Evolutionary conservation across 176 grass and related monocot genomes (phyloP).

Genomic region (Cenchrus americanus): DNA sequence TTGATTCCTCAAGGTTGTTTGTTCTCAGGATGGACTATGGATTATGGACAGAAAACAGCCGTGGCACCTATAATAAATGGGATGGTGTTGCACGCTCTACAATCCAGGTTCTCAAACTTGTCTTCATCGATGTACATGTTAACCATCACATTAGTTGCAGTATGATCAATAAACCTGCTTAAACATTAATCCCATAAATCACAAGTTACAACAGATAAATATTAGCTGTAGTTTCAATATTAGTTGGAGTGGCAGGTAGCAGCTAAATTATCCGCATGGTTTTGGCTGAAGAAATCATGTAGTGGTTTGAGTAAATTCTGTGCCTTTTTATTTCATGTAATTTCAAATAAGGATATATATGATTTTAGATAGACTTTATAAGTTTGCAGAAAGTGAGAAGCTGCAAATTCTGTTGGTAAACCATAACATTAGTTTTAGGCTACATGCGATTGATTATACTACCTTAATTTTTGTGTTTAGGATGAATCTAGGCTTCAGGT

Average conservation of each 20-base stretch:
- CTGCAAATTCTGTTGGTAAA: neutral
- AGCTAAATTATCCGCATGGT: neutral
- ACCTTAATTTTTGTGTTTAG: neutral
- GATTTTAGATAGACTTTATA: neutral
- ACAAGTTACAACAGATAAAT: neutral
- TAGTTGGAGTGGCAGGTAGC: slow-evolving; percentile 10
- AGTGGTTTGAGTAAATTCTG: neutral
- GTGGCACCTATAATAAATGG: slow-evolving; percentile 97
- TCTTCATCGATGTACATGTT: neutral
- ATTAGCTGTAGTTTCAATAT: neutral
- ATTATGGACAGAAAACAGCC: slow-evolving; percentile 89
- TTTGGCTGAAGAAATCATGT: slow-evolving; percentile 1
- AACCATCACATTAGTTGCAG: neutral
- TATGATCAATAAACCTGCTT: neutral
- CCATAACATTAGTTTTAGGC: neutral
- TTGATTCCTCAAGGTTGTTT: neutral
- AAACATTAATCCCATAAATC: neutral
- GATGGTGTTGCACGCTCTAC: slow-evolving; percentile 95
- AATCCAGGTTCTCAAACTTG: slow-evolving; percentile 62
- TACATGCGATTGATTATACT: neutral
- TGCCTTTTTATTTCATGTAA: neutral
- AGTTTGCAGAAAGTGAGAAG: neutral
- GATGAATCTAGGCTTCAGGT: neutral
- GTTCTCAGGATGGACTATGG: slow-evolving; percentile 87
- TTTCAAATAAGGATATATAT: slow-evolving; percentile 8